Conservation (phyloP, 2,329 filamentous ascomycete species). For the Coniochaeta sp. region DNA sequence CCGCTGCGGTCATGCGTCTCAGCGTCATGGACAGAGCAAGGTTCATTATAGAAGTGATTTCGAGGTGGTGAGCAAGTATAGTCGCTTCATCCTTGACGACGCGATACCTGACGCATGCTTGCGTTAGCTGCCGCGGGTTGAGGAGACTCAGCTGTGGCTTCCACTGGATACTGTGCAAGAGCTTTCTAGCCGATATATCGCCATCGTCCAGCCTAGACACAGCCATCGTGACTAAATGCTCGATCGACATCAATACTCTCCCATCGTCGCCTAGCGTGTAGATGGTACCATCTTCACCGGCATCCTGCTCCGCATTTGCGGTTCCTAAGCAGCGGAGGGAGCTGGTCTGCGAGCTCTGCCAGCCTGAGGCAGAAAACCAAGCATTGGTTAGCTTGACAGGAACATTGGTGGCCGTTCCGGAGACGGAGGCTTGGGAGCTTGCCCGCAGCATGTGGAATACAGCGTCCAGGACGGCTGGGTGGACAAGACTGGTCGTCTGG, state of each 20-base stretch:
- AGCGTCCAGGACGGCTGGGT: conserved; percentile 28
- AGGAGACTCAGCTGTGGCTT: conserved; percentile 29
- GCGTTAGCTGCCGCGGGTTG: conserved; percentile 16
- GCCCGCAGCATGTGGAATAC: conserved; percentile 23
- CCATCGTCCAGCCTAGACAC: conserved; percentile 14
- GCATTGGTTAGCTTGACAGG: conserved; percentile 20
- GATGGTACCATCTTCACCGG: conserved; percentile 19
- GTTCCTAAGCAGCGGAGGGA: conserved; percentile 17
- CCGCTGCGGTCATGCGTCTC: conserved; percentile 10
- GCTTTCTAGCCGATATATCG: conserved; percentile 11
- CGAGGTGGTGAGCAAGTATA: conserved; percentile 9
- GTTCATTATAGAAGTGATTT: conserved; percentile 6
- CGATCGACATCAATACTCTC: conserved; percentile 17
- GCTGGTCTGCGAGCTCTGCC: conserved; percentile 19
- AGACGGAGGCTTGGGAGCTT: no score
- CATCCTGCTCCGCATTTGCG: conserved; percentile 7
- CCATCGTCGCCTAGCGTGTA: conserved; percentile 22
- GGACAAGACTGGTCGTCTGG: conserved; percentile 20
- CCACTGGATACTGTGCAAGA: conserved; percentile 28
- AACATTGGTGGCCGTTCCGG: conserved; percentile 17
- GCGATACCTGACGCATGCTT: conserved; percentile 13
- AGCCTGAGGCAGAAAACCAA: conserved; percentile 24
- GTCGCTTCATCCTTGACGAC: conserved; percentile 16
- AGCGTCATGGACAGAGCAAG: conserved; percentile 8
- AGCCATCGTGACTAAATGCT: conserved; percentile 14